These are phyloP conservation scores for Stemphylium vesicarium DNA, from an alignment of 2,329 filamentous ascomycete genomes.

Conservation along the genomic window DNA sequence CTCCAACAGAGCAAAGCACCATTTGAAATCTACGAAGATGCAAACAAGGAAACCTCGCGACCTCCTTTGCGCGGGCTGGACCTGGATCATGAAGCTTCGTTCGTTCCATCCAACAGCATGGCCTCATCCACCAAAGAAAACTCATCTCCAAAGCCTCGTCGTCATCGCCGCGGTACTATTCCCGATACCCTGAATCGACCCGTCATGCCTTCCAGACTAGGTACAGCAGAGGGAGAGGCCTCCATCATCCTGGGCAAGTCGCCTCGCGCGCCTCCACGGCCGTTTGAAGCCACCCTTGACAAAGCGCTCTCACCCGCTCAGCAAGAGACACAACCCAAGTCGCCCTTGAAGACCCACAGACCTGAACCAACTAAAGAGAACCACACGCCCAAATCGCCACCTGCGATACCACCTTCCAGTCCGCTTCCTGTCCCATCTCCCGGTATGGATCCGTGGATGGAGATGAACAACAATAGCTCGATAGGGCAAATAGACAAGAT, in stretches of 20 bases:
- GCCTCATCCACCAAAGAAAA: slow-evolving; percentile 41
- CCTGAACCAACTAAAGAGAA: slow-evolving; percentile 31
- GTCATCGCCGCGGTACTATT: slow-evolving; percentile 31
- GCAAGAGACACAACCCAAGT: slow-evolving; percentile 21
- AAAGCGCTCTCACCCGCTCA: slow-evolving; percentile 12
- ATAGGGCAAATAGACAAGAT: slow-evolving; percentile 40
- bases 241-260: slow-evolving; percentile 32
- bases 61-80: slow-evolving; percentile 16
- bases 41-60: slow-evolving; percentile 26
- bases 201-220: slow-evolving; percentile 19
- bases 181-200: slow-evolving; percentile 23
- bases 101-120: slow-evolving; percentile 24
- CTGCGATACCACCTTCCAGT: slow-evolving; percentile 30
- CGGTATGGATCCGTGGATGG: slow-evolving; percentile 39
- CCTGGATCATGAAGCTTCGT: slow-evolving; percentile 18
- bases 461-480: slow-evolving; percentile 36
- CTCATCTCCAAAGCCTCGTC: slow-evolving; percentile 32
- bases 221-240: slow-evolving; percentile 25
- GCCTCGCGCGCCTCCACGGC: slow-evolving; percentile 13
- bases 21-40: slow-evolving; percentile 44
- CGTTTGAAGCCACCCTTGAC: slow-evolving; percentile 16
- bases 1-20: slow-evolving; percentile 23
- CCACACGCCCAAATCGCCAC: slow-evolving; percentile 25
- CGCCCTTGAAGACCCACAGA: slow-evolving; percentile 30
- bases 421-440: slow-evolving; percentile 43